Percentiles rank a stretch among this genome's conserved stretches.
Evolutionary conservation across 2,329 filamentous ascomycete species (phyloP).

Genomic region (Aspergillus viridinutans): DNA sequence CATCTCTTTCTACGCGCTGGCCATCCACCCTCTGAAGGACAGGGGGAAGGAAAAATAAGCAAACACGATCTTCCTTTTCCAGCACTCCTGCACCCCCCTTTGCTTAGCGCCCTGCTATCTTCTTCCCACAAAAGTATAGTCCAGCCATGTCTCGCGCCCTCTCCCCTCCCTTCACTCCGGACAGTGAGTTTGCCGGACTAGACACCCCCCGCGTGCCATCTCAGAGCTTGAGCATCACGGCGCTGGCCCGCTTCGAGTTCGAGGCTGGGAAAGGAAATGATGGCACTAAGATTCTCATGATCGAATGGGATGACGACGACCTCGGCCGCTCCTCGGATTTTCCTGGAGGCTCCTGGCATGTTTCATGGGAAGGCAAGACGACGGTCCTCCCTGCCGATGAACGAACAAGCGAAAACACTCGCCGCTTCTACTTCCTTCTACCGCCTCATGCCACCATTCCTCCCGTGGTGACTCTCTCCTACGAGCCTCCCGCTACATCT

Average conservation of each 20-base stretch:
- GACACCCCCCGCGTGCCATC: conserved; percentile 27
- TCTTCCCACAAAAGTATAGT: not conserved
- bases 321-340: conserved; percentile 39
- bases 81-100: not conserved
- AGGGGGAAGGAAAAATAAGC: not conserved
- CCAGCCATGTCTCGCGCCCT: conserved; percentile 12
- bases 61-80: not conserved
- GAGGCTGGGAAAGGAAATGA: conserved; percentile 71
- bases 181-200: conserved; percentile 28
- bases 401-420: conserved; percentile 48
- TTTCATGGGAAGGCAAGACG: conserved; percentile 78
- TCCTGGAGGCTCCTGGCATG: conserved; percentile 60
- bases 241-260: conserved; percentile 84
- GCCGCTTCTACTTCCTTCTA: conserved; percentile 75
- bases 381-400: conserved; percentile 66
- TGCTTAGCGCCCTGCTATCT: not conserved
- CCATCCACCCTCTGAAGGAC: not conserved
- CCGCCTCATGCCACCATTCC: conserved; percentile 69
- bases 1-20: not conserved
- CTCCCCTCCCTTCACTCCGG: conserved; percentile 25
- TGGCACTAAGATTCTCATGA: conserved; percentile 88
- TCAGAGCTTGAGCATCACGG: conserved; percentile 45
- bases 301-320: conserved; percentile 74
- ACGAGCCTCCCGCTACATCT: conserved; percentile 38
- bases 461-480: conserved; percentile 63